Percentiles rank a stretch among this genome's conserved stretches.
These are phyloP conservation scores for Linum lewisii DNA, from an alignment of 345 rosid species.

Conservation along the genomic window DNA sequence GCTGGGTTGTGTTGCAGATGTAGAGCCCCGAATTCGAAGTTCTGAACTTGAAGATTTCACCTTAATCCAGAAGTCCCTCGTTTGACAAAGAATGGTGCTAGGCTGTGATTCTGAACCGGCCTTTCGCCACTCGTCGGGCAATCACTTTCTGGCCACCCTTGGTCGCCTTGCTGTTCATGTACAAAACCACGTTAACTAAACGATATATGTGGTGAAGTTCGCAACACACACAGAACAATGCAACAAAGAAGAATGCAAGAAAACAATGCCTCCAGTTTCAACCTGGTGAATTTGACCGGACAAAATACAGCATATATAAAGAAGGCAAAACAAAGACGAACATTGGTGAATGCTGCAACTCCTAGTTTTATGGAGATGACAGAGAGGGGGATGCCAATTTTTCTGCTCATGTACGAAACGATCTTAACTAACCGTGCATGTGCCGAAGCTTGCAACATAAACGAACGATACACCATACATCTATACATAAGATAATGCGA, in stretches of 20 bases:
- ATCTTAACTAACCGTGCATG: slow-evolving; percentile 7
- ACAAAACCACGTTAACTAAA: slow-evolving; percentile 15
- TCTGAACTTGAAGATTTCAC: background rate
- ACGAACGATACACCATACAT: too few relatives aligned
- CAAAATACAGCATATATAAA: too few relatives aligned
- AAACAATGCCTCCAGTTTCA: too few relatives aligned
- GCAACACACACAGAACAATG: too few relatives aligned
- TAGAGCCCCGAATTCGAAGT: background rate
- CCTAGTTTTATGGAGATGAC: background rate
- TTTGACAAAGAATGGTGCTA: slow-evolving; percentile 14
- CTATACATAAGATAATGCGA: too few relatives aligned
- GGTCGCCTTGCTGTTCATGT: slow-evolving; percentile 76
- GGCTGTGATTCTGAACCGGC: slow-evolving; percentile 81
- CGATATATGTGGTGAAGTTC: background rate
- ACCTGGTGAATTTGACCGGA: too few relatives aligned
- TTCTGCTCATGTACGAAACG: slow-evolving; percentile 42
- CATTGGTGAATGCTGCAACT: background rate
- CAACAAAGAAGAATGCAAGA: too few relatives aligned
- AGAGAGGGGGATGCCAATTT: too few relatives aligned
- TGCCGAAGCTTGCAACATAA: too few relatives aligned
- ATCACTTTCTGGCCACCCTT: slow-evolving; percentile 95
- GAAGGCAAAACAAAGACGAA: too few relatives aligned
- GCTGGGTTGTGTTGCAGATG: background rate
- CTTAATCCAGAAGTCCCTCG: background rate
- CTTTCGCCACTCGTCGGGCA: slow-evolving; percentile 94